Percentiles rank a stretch among this genome's conserved stretches.
These are phyloP conservation scores for Metarhizium album DNA, from an alignment of 2,329 filamentous ascomycete species.

Conservation along the genomic window DNA sequence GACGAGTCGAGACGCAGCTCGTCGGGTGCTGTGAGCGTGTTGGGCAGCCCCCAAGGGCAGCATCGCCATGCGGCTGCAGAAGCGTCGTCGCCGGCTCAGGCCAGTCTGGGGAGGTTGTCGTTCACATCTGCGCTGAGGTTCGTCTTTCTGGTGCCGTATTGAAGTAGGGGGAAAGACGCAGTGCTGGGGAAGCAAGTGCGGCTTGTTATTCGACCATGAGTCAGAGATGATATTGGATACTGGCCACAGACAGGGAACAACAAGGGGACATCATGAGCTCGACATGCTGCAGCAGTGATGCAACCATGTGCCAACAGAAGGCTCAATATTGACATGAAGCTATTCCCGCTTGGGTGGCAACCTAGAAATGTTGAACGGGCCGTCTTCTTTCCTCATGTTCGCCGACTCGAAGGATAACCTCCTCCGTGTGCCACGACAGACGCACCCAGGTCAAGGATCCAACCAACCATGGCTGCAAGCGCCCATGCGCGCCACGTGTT, in stretches of 20 bases:
- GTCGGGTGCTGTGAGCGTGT: neutral
- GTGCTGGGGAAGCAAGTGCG: neutral
- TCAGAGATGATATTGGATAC: neutral
- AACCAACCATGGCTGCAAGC: neutral
- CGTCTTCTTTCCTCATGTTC: neutral
- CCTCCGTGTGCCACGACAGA: neutral
- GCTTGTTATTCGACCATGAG: neutral
- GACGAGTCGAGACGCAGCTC: neutral
- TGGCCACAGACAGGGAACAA: neutral
- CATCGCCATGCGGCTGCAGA: neutral
- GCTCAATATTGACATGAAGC: neutral
- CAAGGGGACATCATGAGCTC: neutral
- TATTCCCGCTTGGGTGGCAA: neutral
- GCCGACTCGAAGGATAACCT: neutral
- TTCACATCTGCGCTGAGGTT: neutral
- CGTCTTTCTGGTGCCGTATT: neutral
- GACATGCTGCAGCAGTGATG: neutral
- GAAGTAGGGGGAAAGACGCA: neutral
- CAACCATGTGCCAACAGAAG: neutral
- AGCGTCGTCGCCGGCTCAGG: neutral
- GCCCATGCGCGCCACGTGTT: neutral
- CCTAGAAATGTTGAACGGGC: neutral
- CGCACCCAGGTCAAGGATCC: neutral
- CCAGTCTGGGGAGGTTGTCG: neutral
- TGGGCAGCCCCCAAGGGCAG: neutral